phyloP scores from a whole-genome alignment of 305 asterid species.

The Fraxinus angustifolia region DNA sequence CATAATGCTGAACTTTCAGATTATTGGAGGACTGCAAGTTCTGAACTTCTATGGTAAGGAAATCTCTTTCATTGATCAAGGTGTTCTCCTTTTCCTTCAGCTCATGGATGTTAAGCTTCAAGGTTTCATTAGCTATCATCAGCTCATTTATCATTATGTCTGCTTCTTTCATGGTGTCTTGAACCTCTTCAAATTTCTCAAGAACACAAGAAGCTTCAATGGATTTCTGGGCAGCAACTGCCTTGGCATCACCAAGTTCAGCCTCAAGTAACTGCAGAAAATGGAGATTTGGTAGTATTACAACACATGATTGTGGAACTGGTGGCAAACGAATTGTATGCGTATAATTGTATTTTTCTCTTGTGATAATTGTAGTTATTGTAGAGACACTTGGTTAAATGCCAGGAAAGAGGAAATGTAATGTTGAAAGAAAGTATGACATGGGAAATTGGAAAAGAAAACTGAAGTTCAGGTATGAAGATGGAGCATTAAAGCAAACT shows the following conservation, averaged over 20 bases:
- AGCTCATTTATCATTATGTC: conserved; percentile 86
- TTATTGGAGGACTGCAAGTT: conserved; percentile 49
- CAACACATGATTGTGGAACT: conserved; percentile 3
- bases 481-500: neutral
- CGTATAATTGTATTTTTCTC: neutral
- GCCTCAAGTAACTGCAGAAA: conserved; percentile 66
- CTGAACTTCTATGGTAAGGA: conserved; percentile 49
- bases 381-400: neutral
- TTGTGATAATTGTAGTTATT: neutral
- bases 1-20: conserved; percentile 49
- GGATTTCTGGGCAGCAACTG: conserved; percentile 70
- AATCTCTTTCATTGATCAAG: conserved; percentile 41
- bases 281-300: conserved; percentile 1
- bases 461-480: conserved; percentile 7
- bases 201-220: conserved; percentile 83
- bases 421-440: neutral
- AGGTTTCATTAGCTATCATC: conserved; percentile 80
- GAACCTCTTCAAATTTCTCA: conserved; percentile 88
- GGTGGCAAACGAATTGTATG: neutral
- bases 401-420: conserved; percentile 1
- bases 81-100: conserved; percentile 49
- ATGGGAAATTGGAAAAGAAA: neutral
- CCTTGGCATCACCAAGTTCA: conserved; percentile 77
- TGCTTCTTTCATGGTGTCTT: conserved; percentile 85
- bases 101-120: conserved; percentile 62